Evolutionary conservation across 1,139 yeast genomes (phyloP).

Genomic region (Geotrichum bryndzae): DNA sequence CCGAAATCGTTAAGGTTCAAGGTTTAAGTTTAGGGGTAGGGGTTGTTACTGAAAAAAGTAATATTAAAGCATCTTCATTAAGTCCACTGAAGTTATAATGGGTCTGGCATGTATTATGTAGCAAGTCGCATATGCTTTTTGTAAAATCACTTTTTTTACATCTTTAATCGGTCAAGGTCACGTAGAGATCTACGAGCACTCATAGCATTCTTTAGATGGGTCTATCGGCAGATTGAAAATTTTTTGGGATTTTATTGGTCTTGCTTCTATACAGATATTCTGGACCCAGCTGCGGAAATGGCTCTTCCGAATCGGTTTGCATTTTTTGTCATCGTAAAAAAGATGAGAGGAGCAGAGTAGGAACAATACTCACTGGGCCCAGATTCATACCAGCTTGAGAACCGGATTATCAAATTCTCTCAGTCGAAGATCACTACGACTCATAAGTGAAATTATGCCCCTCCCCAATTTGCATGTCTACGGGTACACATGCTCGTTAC

Average conservation of each 20-base stretch:
- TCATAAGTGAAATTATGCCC: too few species aligned
- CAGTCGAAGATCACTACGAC: too few species aligned
- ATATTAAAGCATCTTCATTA: not conserved
- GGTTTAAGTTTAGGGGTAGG: not conserved
- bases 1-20: not conserved
- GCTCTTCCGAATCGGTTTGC: not conserved
- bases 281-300: not conserved
- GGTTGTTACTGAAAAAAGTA: not conserved
- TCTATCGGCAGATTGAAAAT: not conserved
- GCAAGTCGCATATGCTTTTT: not conserved
- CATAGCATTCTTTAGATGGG: not conserved
- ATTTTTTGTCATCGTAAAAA: not conserved
- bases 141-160: not conserved
- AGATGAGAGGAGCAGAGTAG: not conserved
- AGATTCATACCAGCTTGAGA: too few species aligned
- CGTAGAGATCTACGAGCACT: not conserved
- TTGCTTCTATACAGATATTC: not conserved
- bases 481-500: too few species aligned
- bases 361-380: too few species aligned
- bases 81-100: too few species aligned
- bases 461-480: too few species aligned
- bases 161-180: not conserved
- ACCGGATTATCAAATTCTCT: too few species aligned
- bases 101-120: not conserved
- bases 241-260: too few species aligned